phyloP scores from a whole-genome alignment of 345 rosid species.

The Toxicodendron radicans region DNA sequence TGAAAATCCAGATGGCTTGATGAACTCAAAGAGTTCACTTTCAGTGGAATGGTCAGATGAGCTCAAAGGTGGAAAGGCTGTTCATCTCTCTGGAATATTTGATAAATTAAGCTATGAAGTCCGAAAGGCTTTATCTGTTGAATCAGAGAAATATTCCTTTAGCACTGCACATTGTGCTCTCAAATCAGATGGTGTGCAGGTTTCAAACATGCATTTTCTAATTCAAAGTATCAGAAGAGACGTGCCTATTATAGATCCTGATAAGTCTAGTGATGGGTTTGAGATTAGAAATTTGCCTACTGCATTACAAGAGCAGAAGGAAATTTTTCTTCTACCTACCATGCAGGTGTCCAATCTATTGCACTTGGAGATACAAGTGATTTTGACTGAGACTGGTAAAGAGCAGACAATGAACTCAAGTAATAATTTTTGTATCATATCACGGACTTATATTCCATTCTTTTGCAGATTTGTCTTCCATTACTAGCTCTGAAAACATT shows the following conservation, averaged over 20 bases:
- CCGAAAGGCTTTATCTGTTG: constrained; percentile 61
- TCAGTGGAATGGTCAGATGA: constrained; percentile 87
- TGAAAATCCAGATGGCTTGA: constrained; percentile 45
- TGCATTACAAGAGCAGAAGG: constrained; percentile 80
- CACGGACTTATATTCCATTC: constrained; percentile 26
- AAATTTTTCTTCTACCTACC: constrained; percentile 88
- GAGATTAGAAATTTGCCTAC: constrained; percentile 44
- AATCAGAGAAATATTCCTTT: constrained; percentile 58
- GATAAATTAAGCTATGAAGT: constrained; percentile 80
- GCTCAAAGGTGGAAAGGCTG: constrained; percentile 88
- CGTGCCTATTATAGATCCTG: constrained; percentile 69
- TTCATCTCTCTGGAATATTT: constrained; percentile 77
- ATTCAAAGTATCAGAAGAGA: constrained; percentile 70
- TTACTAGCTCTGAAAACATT: constrained; percentile 36
- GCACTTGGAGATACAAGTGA: constrained; percentile 64
- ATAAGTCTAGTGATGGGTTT: constrained; percentile 40
- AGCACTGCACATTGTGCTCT: constrained; percentile 68
- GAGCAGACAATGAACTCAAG: constrained; percentile 28
- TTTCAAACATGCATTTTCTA: constrained; percentile 69
- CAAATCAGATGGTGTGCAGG: constrained; percentile 44
- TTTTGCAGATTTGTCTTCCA: constrained; percentile 49
- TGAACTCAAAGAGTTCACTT: constrained; percentile 39
- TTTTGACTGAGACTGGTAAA: constrained; percentile 72
- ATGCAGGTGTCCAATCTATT: constrained; percentile 73
- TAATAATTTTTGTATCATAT: constrained; percentile 12